Evolutionary conservation across 345 rosid species (phyloP).

Genomic region (rapeseed (Brassica napus)): Da-Ae NC_063450.1:20980501-20981000

Average conservation of each 20-base stretch:
- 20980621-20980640: neutral
- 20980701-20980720: neutral
- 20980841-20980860: neutral
- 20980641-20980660: neutral
- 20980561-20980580: neutral
- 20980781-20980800: neutral
- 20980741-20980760: neutral
- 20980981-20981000: neutral
- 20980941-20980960: neutral
- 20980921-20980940: neutral
- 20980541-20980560: no score
- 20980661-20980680: slow-evolving; percentile 2
- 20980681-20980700: neutral
- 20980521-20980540: neutral
- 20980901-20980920: neutral
- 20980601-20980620: neutral
- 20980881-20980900: neutral
- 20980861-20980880: neutral
- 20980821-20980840: neutral
- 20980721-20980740: neutral
- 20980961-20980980: neutral
- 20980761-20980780: neutral
- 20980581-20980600: no score
- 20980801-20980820: neutral
- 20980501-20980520: slow-evolving; percentile 3